Percentiles rank a stretch among this genome's conserved stretches.
Conservation (phyloP, 2,329 filamentous ascomycete genomes). For the Sarocladium strictum region DNA sequence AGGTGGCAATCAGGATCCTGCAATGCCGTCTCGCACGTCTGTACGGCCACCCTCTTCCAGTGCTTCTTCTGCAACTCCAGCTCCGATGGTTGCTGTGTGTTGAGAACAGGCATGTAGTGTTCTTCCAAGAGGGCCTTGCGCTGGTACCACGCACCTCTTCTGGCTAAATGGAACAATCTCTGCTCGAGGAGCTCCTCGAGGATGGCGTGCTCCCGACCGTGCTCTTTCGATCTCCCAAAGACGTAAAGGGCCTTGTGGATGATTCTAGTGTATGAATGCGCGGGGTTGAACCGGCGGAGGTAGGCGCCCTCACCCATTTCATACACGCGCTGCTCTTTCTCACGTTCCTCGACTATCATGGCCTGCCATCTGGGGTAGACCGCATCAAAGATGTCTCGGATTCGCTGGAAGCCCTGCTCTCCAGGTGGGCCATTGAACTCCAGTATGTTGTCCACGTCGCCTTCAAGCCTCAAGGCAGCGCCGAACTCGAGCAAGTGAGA, state of each 20-base stretch:
- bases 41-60: slow-evolving; percentile 71
- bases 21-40: slow-evolving; percentile 79
- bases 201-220: slow-evolving; percentile 69
- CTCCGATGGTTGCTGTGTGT: slow-evolving; percentile 26
- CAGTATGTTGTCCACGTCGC: slow-evolving; percentile 71
- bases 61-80: slow-evolving; percentile 62
- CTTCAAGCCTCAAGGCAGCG: slow-evolving; percentile 74
- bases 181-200: slow-evolving; percentile 72
- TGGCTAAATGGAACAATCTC: slow-evolving; percentile 74
- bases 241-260: slow-evolving; percentile 80
- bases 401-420: slow-evolving; percentile 57
- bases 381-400: slow-evolving; percentile 66
- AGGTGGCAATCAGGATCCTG: slow-evolving; percentile 86
- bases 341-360: slow-evolving; percentile 66
- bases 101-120: slow-evolving; percentile 76
- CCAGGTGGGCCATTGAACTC: slow-evolving; percentile 70
- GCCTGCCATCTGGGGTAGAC: slow-evolving; percentile 76
- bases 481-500: slow-evolving; percentile 80
- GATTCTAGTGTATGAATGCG: slow-evolving; percentile 89
- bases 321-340: slow-evolving; percentile 71
- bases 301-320: slow-evolving; percentile 84
- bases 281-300: slow-evolving; percentile 80
- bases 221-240: slow-evolving; percentile 74
- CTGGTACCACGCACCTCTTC: slow-evolving; percentile 91
- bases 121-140: slow-evolving; percentile 91